Conservation (phyloP, 176 grass and related monocot species). For the Chloris gayana region DNA sequence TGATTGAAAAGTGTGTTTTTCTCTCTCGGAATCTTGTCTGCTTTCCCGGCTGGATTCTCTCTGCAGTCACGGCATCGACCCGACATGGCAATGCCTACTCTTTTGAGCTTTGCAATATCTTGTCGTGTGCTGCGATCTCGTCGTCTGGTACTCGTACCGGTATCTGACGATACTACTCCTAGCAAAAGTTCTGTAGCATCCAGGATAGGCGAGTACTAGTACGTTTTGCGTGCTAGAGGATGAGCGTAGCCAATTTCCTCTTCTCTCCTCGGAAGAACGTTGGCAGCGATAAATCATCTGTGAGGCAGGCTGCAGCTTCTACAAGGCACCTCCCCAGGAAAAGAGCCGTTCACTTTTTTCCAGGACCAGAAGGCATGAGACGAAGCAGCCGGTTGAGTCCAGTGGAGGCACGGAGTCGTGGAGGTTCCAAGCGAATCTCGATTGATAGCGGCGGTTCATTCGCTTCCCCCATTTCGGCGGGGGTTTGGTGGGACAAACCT, state of each 20-base stretch:
- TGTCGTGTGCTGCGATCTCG: background rate
- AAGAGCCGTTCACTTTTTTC: background rate
- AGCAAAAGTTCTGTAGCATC: no score
- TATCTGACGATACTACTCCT: no score
- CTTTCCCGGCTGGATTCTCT: slow-evolving; percentile 7
- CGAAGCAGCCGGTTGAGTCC: background rate
- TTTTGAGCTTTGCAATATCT: background rate
- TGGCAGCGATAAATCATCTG: background rate
- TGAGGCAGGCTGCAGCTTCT: background rate
- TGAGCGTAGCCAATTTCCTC: background rate
- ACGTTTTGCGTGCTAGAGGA: background rate
- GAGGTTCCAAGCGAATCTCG: background rate
- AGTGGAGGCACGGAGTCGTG: background rate
- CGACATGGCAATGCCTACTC: background rate
- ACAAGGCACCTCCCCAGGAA: slow-evolving; percentile 2
- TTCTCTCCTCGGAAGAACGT: background rate
- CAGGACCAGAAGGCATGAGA: background rate
- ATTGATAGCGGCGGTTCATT: background rate
- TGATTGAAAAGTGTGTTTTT: background rate
- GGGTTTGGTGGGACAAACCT: slow-evolving; percentile 20
- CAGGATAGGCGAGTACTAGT: no score
- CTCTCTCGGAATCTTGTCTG: background rate
- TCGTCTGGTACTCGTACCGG: background rate
- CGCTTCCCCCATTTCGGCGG: background rate
- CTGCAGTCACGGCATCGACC: background rate